A percentile compares a stretch with the other conserved stretches of the same genome.
These are phyloP conservation scores for Russula vinacea DNA, from an alignment of 768 basidiomycete genomes.

Conservation along the genomic window DNA sequence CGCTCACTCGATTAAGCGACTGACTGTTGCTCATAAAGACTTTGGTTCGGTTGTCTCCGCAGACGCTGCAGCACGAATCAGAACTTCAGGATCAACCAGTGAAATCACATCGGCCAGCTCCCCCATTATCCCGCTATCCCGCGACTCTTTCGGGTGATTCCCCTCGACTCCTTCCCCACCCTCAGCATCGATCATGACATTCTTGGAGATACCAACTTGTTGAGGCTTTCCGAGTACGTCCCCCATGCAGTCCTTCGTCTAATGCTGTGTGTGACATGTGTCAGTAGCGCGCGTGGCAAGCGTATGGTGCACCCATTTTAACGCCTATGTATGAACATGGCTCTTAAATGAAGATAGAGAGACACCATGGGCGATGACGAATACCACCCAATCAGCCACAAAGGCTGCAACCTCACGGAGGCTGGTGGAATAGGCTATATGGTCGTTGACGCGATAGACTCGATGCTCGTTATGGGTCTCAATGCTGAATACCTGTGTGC, in stretches of 20 bases:
- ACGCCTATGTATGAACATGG: conserved; percentile 25
- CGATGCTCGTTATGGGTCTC: conserved; percentile 82
- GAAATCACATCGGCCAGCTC: too few relatives aligned
- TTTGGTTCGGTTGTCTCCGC: conserved; percentile 66
- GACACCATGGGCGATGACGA: conserved; percentile 93
- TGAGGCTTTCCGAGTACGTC: conserved; percentile 70
- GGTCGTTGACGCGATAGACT: conserved; percentile 84
- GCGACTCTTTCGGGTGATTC: too few relatives aligned
- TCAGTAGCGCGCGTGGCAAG: conserved; percentile 74
- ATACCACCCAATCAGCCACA: conserved; percentile 77
- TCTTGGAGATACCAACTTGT: too few relatives aligned
- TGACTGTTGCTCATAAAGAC: conserved; percentile 40
- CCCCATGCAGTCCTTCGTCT: background rate
- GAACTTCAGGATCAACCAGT: conserved; percentile 13
- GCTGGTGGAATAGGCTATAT: conserved; percentile 85
- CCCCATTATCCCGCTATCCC: too few relatives aligned
- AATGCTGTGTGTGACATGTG: conserved; percentile 24
- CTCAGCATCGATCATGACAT: too few relatives aligned
- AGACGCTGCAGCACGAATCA: conserved; percentile 34
- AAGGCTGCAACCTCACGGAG: conserved; percentile 72
- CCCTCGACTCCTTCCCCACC: too few relatives aligned
- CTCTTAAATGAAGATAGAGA: conserved; percentile 41
- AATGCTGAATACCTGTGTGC: conserved; percentile 75
- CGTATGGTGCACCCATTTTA: conserved; percentile 59
- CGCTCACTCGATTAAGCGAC: conserved; percentile 4